Base-by-base conservation (phyloP, 495 filamentous ascomycete species). In the Penicillium taxi region DNA sequence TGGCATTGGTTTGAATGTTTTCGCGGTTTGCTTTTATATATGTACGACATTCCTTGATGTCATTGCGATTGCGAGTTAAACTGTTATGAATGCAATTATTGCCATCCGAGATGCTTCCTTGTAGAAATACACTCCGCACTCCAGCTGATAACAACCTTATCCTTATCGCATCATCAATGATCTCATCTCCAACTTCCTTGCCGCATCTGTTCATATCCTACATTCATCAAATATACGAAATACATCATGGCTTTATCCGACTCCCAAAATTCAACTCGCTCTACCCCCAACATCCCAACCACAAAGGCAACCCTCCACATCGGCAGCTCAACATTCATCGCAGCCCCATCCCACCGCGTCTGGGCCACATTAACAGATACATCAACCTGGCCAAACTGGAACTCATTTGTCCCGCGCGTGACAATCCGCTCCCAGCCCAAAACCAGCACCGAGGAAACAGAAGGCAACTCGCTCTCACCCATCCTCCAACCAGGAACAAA, bases 371-470 rank as follows among this genome's bases (percentile, higher is more conserved):
- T 69, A 2, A 59, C 48, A 15, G 49, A 70, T 39, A 67, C 62
- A 19, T 62, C 64, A 16, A 63, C 58, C 45, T 70, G 59, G 60
- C 57, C 60, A 7, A 33, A 25, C 12, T 70, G 67, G 67, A 70
- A 70, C 38, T 44, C 45, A 5, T 70, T 69, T 41, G 53, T 64
- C 1, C 65, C 67, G 1, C 47, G 46, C 26, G 59, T 64, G 6
- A 66, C 64, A 1, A 62, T 70, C 25, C 52, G 54, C 48, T 53
- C 54, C 16, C 66, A 66, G 26, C 55, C 58, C 6, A 32, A 41
- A 6, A 7, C 41, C 39, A 2, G 9, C 24, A 35, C 16, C 32
- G 20, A 30, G 20, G 15, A 26, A 12, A 17, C 25, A 2, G 26
- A 32, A n/a, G 4, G 35, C 17, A 23, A 40, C 15, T 13, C 37